Evolutionary conservation across 768 basidiomycete genomes (phyloP), one percentile per base, ranked within the genome.

Genomic region (Mycena amicta): DNA sequence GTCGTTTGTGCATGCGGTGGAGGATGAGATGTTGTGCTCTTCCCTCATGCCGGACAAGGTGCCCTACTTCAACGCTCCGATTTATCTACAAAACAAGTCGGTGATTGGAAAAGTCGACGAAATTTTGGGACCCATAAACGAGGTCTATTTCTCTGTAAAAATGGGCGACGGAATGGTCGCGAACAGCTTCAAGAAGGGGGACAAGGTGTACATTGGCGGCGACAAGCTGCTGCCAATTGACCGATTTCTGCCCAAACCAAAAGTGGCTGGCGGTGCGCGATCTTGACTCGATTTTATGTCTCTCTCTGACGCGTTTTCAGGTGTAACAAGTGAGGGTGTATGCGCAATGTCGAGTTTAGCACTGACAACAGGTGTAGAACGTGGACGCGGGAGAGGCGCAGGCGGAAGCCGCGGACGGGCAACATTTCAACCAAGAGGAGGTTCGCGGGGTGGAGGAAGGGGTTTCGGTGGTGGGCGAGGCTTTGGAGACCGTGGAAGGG

Each of bases 111-210:
- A 97, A 77, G 90, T 99, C 40, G 97, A 99, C 75, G 97, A 99
- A 75, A 98, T 99, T 65, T 84, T 99, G n/a, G 97, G 97, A 2
- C 96, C 97, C 16, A 95, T 99, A 72, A 99, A 97, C 71, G 94
- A 98, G 71, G 95, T 98, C 57, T 98, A 87, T 75, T 98, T 99
- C 70, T 95, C 95, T 2, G 83, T 99, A 63, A 99, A 98, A 80
- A 97, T 98, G 90, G 85, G 88, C 20, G 89, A 92, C 57, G 97
- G 97, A 29, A 94, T 98, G 89, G 86, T 95, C 49, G 95, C 97
- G 6, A 89, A 78, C 64, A 94, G 92, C 72, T 99, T 99, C 77
- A 92, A 96, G 77, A 92, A 90, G 69, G 97, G 97, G 45, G 97
- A 99, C 78, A 98, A 96, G 71, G 92, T 99, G 43, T 99, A 92